Evolutionary conservation across 371 early-diverging fungal genomes (phyloP).

Genomic region (Apophysomyces variabilis): DNA sequence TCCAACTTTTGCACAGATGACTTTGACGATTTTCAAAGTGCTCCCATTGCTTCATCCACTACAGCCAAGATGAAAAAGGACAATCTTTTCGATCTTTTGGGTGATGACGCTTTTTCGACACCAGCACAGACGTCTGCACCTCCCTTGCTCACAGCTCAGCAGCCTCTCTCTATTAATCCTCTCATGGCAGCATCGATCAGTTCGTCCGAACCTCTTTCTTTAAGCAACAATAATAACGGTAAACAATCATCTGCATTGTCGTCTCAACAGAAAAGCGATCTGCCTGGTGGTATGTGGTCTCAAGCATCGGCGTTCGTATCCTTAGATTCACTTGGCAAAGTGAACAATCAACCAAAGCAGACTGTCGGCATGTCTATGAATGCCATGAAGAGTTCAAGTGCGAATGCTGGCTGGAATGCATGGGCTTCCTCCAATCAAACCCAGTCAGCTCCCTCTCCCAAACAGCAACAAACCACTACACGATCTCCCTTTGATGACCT

Average conservation of each 20-base stretch:
- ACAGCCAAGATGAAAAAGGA: constrained; percentile 21
- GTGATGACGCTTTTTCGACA: constrained; percentile 34
- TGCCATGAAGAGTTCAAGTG: constrained; percentile 51
- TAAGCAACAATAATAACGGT: constrained; percentile 20
- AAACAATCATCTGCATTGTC: constrained; percentile 4
- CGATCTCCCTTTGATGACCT: constrained; percentile 49
- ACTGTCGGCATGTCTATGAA: constrained; percentile 63
- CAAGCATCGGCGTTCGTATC: constrained; percentile 61
- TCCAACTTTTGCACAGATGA: constrained; percentile 38
- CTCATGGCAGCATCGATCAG: constrained; percentile 5
- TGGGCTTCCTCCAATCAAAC: constrained; percentile 39
- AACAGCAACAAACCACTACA: constrained; percentile 19
- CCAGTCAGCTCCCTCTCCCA: constrained; percentile 6
- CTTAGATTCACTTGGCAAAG: constrained; percentile 61
- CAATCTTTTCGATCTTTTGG: constrained; percentile 51
- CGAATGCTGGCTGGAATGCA: constrained; percentile 45
- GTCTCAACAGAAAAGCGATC: constrained; percentile 7
- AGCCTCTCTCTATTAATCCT: background rate
- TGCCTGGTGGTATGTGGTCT: constrained; percentile 60
- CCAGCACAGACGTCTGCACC: constrained; percentile 11
- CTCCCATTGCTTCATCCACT: constrained; percentile 25
- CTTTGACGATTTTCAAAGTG: constrained; percentile 69
- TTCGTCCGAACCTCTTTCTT: background rate
- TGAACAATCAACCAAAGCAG: constrained; percentile 34
- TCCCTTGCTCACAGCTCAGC: constrained; percentile 13